These are phyloP conservation scores for Daldinia grandis DNA, from an alignment of 495 filamentous ascomycete species.

Conservation along the genomic window DNA sequence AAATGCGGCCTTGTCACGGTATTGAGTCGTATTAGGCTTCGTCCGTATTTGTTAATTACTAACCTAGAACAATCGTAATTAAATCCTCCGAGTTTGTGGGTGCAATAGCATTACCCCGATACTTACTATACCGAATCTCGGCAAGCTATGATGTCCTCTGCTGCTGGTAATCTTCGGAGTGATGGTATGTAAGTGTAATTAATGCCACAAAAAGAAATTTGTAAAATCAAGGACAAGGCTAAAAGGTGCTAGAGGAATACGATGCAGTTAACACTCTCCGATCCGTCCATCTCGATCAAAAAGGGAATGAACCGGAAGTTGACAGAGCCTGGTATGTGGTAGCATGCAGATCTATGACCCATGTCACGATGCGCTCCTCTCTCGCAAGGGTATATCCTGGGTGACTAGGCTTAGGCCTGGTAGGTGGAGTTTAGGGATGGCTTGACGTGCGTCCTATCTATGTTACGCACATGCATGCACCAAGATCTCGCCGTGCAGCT, in stretches of 20 bases:
- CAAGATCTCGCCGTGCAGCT: background rate
- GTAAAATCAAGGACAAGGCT: too few species aligned
- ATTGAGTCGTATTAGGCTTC: too few species aligned
- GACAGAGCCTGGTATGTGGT: slow-evolving; percentile 11
- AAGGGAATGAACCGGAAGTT: slow-evolving; percentile 8
- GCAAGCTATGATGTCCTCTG: too few species aligned
- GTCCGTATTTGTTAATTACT: too few species aligned
- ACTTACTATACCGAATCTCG: too few species aligned
- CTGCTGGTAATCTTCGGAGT: too few species aligned
- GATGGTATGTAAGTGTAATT: too few species aligned
- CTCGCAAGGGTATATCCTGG: slow-evolving; percentile 20
- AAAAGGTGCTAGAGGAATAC: background rate
- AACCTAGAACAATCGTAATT: too few species aligned
- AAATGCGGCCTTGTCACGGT: too few species aligned
- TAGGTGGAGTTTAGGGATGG: slow-evolving; percentile 12
- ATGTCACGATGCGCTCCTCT: slow-evolving; percentile 5
- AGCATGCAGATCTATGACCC: slow-evolving; percentile 17
- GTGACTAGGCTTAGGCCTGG: background rate
- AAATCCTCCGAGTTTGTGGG: too few species aligned
- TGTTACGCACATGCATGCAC: background rate
- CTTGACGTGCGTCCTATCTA: slow-evolving; percentile 2
- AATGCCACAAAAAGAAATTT: too few species aligned
- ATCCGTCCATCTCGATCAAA: background rate
- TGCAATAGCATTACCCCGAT: too few species aligned
- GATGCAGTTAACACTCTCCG: background rate